Evolutionary conservation across 2,329 filamentous ascomycete species (phyloP).

Genomic region (Cyanodermella asteris): DNA sequence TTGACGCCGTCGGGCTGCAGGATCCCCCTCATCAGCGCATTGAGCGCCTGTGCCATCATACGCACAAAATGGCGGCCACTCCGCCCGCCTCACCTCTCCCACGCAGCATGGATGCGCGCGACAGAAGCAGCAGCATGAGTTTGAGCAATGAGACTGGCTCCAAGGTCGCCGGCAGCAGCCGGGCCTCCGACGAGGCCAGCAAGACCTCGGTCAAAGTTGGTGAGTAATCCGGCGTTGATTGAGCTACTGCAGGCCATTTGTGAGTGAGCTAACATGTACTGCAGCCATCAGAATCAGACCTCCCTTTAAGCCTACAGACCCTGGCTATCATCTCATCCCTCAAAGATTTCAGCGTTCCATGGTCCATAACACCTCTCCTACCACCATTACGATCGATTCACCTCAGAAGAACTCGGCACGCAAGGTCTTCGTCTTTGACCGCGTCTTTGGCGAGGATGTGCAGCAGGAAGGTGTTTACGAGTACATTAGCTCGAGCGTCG

Average conservation of each 20-base stretch:
- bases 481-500: conserved; percentile 75
- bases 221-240: conserved; percentile 29
- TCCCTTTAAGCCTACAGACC: conserved; percentile 60
- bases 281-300: conserved; percentile 83
- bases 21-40: too few species aligned
- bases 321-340: conserved; percentile 83
- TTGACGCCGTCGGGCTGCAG: too few species aligned
- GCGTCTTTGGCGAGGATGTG: conserved; percentile 68
- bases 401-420: conserved; percentile 80
- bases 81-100: conserved; percentile 43
- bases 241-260: not conserved
- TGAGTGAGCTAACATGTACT: conserved; percentile 1
- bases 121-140: conserved; percentile 56
- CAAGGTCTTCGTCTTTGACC: conserved; percentile 92
- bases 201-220: conserved; percentile 92
- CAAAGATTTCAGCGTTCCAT: conserved; percentile 86
- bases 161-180: conserved; percentile 53
- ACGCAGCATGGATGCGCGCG: conserved; percentile 53
- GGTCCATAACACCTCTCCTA: conserved; percentile 71
- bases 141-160: conserved; percentile 70
- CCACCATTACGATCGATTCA: conserved; percentile 70
- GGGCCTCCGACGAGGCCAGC: conserved; percentile 71
- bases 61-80: conserved; percentile 37
- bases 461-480: conserved; percentile 84
- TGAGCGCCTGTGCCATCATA: too few species aligned